These are phyloP conservation scores for Monosporascus sp. DNA, from an alignment of 2,329 filamentous ascomycete genomes.

Conservation along the genomic window DNA sequence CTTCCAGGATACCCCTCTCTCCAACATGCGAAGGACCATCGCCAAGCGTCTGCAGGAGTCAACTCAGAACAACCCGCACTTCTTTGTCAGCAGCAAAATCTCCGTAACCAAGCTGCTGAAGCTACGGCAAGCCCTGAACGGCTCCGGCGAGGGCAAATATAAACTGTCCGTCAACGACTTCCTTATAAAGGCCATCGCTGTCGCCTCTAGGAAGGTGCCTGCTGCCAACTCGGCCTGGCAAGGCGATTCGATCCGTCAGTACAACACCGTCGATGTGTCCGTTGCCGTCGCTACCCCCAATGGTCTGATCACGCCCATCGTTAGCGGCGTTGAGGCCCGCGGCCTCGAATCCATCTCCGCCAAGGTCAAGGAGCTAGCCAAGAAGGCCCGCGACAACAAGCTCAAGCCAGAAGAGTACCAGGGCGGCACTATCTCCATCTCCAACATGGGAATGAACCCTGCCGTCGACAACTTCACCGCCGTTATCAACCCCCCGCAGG, in stretches of 20 bases:
- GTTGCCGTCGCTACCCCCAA: constrained; percentile 91
- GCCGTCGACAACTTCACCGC: constrained; percentile 96
- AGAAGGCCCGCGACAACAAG: constrained; percentile 94
- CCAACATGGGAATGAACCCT: constrained; percentile 99
- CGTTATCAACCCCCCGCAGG: constrained; percentile 98
- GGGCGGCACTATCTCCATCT: constrained; percentile 97
- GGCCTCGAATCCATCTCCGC: constrained; percentile 84
- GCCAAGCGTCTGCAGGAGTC: constrained; percentile 86
- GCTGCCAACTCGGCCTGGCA: constrained; percentile 95
- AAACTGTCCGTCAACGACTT: constrained; percentile 99
- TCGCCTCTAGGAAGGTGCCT: constrained; percentile 89
- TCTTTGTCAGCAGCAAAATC: constrained; percentile 87
- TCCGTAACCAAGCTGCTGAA: constrained; percentile 95
- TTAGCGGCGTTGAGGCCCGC: constrained; percentile 79
- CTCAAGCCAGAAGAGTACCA: constrained; percentile 99
- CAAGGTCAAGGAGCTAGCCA: constrained; percentile 92
- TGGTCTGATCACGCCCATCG: constrained; percentile 95
- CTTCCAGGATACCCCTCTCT: constrained; percentile 80
- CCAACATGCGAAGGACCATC: constrained; percentile 97
- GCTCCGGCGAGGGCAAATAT: constrained; percentile 83
- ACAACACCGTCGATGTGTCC: constrained; percentile 88
- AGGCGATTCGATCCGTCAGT: constrained; percentile 84
- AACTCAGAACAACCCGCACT: constrained; percentile 91
- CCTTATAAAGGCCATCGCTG: constrained; percentile 90
- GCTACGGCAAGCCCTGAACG: constrained; percentile 90